Evolutionary conservation across 1,139 yeast genomes (phyloP), one percentile per base, ranked within the genome.

Genomic region (Kazachstania sp.): DNA sequence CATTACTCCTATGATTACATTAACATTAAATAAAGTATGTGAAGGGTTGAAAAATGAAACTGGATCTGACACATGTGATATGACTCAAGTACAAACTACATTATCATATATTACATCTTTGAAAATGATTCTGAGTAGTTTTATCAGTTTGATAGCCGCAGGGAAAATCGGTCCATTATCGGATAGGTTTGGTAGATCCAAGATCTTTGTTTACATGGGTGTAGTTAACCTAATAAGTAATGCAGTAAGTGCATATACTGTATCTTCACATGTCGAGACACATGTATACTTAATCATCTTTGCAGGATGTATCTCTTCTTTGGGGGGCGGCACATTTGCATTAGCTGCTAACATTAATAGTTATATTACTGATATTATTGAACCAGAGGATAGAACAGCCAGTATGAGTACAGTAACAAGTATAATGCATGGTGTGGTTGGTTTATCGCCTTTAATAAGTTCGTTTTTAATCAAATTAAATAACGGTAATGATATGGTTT

Each of bases 111-210:
- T 68, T 16, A 58, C 61, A 15, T 59, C 69, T 3, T 20, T 30
- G 4, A 40, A 45, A 31, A 51, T 41, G 41, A 43, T 66, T 2
- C 19, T 54, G 1, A 45, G 45, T 7, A 64, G 68, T 0, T 30
- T 57, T 0, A 49, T 59, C 8, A 49, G 59, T 3, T 53, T 63
- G n/a, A 7, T 61, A 0, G 55, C 60, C 9, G 45, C 64, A 5
- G 67, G 68, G 2, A 64, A 63, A 43, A 43, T 66, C 47, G 86
- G 87, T 0, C 74, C 77, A n/a, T 57, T 78, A 32, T 78, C 86
- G 3, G 94, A 85, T 63, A 67, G 73, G 39, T 69, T 73, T 50
- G 95, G 95, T 0, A 68, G 94, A 42, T 39, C 60, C 2, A 36
- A 36, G 11, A 45, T 49, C n/a, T 50, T 54, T 23, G 48, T 39